These are phyloP conservation scores for Thymus quinquecostatus DNA, from an alignment of 257 asterid species.

Conservation along the genomic window DNA sequence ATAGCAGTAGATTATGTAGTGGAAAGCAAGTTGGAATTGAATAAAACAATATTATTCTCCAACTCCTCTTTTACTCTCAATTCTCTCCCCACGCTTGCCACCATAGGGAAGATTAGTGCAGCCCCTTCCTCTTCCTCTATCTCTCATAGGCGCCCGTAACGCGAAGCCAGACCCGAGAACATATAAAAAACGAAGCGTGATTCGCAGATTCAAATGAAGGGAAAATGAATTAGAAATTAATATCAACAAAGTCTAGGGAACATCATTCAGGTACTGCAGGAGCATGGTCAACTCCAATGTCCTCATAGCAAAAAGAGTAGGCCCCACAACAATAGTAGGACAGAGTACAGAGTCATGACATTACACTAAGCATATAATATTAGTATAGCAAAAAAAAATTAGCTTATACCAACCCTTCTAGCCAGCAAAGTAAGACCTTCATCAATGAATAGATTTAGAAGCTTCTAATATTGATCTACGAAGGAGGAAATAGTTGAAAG, in stretches of 20 bases:
- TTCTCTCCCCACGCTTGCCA: no score
- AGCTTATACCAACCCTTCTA: no score
- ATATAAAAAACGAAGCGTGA: not conserved
- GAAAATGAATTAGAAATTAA: constrained; percentile 3
- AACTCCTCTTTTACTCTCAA: no score
- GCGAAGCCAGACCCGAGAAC: no score
- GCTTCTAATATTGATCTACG: not conserved
- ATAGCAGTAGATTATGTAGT: no score
- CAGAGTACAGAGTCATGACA: not conserved
- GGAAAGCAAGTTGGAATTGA: no score
- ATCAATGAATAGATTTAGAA: not conserved
- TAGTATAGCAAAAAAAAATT: not conserved
- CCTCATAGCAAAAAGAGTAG: not conserved
- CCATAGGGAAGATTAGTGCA: no score
- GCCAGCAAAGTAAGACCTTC: not conserved
- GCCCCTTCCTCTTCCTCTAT: no score
- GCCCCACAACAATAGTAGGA: constrained; percentile 8
- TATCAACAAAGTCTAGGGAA: constrained; percentile 4
- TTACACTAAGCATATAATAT: not conserved
- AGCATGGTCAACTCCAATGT: not conserved
- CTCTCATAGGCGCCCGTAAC: no score
- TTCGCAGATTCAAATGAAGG: constrained; percentile 6
- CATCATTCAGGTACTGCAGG: constrained; percentile 13
- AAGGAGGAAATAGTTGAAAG: not conserved
- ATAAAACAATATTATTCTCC: no score